Base-by-base conservation (phyloP, 1,284 basidiomycete genomes). In the Apiotrichum mycotoxinovorans region DNA sequence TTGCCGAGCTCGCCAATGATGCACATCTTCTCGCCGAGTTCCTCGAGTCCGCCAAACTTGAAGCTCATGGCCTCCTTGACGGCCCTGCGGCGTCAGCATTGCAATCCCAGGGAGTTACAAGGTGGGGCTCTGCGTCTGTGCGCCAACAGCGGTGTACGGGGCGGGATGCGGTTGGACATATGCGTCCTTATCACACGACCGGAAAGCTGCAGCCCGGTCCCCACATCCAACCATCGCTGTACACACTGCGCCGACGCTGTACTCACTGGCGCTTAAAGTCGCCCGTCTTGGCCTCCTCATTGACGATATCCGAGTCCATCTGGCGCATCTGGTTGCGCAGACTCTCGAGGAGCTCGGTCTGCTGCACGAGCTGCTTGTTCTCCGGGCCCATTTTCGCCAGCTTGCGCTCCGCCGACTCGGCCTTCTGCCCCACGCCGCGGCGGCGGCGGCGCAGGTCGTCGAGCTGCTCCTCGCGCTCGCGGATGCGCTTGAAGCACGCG, bases 371-470 rank as follows among this genome's bases (percentile, higher is more conserved):
- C 67, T 89, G 88, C 81, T 96, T 97, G 79, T 96, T 87, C 77
- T 92, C 91, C 0, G 89, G 83, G 52, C 83, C 84, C 92, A 96
- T 96, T 79, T 88, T 95, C 71, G 83, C 83, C 26, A 97, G 81
- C 74, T 93, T 95, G 80, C 83, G 88, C 71, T 96, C 92, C 0
- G 91, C 91, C n/a, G 83, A 75, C 58, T 96, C 93, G 0, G 91
- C 89, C 61, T 88, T 88, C 26, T 82, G 75, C 15, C 81, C 82
- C 4, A 92, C 80, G 8, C 80, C 79, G 62, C 86, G 85, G 55
- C 91, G 82, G 20, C 86, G 81, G 22, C 85, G 82, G 66, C 86
- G 86, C 35, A 93, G 78, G 11, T 89, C 86, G 55, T 91, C 89
- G 4, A 95, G 82, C 8, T 79, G 80, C 72, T 97, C 93, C 72